phyloP scores from a whole-genome alignment of 805 yeast genomes.

The Ogataea minuta region DNA sequence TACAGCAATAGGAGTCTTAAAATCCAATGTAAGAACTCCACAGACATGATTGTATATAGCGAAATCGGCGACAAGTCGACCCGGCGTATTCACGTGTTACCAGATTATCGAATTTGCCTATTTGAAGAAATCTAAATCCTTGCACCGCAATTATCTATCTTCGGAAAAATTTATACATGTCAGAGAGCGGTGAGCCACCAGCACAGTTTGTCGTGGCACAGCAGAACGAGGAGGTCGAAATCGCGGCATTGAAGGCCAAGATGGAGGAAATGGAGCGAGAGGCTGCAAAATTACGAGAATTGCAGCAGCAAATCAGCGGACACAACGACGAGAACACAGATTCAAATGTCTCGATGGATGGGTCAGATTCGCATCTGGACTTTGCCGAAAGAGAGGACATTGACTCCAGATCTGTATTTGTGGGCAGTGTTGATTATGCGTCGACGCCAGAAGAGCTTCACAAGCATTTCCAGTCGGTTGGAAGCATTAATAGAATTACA shows the following conservation, averaged over 20 bases:
- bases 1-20: not conserved
- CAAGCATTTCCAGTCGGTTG: constrained; percentile 65
- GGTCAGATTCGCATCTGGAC: constrained; percentile 18
- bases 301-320: constrained; percentile 41
- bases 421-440: constrained; percentile 81
- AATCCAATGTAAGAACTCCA: not conserved
- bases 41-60: not conserved
- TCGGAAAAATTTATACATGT: constrained; percentile 5
- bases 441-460: constrained; percentile 79
- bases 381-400: constrained; percentile 51
- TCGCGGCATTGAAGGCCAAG: constrained; percentile 41
- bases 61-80: not conserved
- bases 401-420: constrained; percentile 76
- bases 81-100: not conserved
- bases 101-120: not conserved
- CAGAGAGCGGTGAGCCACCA: constrained; percentile 9
- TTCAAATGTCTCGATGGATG: constrained; percentile 19
- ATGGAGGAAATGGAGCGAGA: constrained; percentile 61
- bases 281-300: constrained; percentile 56
- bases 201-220: not conserved
- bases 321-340: constrained; percentile 10
- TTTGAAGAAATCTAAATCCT: not conserved
- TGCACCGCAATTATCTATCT: constrained; percentile 2
- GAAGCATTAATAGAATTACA: constrained; percentile 76
- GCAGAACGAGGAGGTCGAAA: constrained; percentile 22